phyloP scores from a whole-genome alignment of 495 filamentous ascomycete genomes.

The Daldinia decipiens region DNA sequence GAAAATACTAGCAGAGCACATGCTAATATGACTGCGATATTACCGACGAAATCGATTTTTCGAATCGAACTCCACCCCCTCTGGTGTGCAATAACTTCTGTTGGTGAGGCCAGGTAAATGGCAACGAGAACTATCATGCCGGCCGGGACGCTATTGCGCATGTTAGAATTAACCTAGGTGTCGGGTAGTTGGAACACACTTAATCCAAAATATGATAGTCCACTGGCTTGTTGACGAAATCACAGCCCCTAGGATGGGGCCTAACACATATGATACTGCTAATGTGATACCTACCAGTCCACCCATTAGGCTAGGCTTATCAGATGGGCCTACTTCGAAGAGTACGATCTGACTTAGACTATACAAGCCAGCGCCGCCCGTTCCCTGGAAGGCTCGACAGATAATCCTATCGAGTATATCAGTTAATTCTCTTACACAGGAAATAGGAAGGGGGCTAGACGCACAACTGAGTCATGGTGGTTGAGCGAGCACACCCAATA shows the following conservation, averaged over 20 bases:
- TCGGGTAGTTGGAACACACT: conserved; percentile 49
- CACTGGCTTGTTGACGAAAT: conserved; percentile 71
- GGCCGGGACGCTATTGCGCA: conserved; percentile 62
- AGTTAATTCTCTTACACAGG: not conserved
- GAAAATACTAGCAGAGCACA: conserved; percentile 67
- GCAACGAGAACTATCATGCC: conserved; percentile 65
- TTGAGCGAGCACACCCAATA: conserved; percentile 64
- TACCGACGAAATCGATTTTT: conserved; percentile 68
- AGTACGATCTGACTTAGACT: conserved; percentile 64
- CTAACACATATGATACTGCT: conserved; percentile 61
- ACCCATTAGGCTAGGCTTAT: conserved; percentile 57
- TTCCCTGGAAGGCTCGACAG: conserved; percentile 68
- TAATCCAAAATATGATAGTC: conserved; percentile 80
- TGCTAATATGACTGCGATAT: conserved; percentile 61
- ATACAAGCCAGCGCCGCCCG: conserved; percentile 69
- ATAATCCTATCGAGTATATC: conserved; percentile 58
- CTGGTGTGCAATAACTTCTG: conserved; percentile 39
- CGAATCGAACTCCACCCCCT: conserved; percentile 45
- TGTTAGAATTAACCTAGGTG: conserved; percentile 13
- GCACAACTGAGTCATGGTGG: conserved; percentile 64
- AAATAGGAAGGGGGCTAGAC: conserved; percentile 18
- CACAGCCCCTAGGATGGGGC: conserved; percentile 74
- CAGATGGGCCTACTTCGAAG: conserved; percentile 63
- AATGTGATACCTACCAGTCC: conserved; percentile 57
- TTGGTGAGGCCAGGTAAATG: conserved; percentile 64